Conservation (phyloP, 1,284 basidiomycete species). For the Boletus mariae region DNA sequence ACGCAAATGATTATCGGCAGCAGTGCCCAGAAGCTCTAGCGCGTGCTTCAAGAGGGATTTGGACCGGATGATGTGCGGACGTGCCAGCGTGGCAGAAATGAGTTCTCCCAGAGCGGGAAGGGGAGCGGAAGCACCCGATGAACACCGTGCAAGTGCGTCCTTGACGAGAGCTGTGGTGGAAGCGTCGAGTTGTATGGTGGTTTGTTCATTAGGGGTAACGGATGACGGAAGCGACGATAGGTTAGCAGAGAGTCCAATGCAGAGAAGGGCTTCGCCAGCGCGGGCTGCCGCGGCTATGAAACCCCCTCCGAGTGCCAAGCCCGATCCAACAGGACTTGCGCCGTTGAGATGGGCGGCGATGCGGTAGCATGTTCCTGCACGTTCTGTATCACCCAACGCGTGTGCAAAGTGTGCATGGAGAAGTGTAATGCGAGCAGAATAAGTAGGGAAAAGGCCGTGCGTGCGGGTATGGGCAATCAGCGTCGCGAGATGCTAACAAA, state of each 20-base stretch:
- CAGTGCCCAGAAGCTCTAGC: constrained; percentile 49
- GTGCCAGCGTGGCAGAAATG: constrained; percentile 26
- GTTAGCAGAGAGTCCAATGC: constrained; percentile 43
- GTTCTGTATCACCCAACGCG: constrained; percentile 43
- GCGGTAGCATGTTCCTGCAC: constrained; percentile 58
- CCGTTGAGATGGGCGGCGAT: constrained; percentile 49
- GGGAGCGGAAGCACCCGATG: constrained; percentile 20
- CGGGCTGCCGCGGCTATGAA: constrained; percentile 57
- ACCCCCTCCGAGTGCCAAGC: constrained; percentile 31
- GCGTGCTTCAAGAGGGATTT: constrained; percentile 63
- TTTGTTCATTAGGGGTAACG: constrained; percentile 1
- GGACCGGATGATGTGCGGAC: constrained; percentile 24
- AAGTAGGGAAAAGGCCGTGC: constrained; percentile 49
- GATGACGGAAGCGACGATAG: constrained; percentile 1
- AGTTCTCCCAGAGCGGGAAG: constrained; percentile 29
- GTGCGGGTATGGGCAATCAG: constrained; percentile 63
- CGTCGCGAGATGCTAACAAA: constrained; percentile 45
- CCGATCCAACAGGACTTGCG: constrained; percentile 22
- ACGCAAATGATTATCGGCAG: constrained; percentile 68
- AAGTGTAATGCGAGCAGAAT: constrained; percentile 60
- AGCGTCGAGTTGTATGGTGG: constrained; percentile 14
- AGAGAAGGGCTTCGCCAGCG: constrained; percentile 56
- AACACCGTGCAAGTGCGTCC: constrained; percentile 31
- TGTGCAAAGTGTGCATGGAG: constrained; percentile 72
- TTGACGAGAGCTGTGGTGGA: constrained; percentile 16